Evolutionary conservation across 345 rosid genomes (phyloP).

Genomic region (Syzygium jambos): DNA sequence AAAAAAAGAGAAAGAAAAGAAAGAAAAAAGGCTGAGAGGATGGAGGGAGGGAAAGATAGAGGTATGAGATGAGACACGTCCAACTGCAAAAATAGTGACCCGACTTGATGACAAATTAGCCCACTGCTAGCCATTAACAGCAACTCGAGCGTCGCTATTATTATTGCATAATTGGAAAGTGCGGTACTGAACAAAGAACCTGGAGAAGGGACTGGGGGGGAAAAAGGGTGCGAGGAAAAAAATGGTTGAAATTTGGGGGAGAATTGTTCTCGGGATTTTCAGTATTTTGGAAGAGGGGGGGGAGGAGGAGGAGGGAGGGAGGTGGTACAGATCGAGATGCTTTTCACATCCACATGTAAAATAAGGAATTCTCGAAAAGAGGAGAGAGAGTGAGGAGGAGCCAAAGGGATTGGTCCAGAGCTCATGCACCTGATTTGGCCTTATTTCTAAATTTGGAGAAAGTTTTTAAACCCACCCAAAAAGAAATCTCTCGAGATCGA

Average conservation of each 20-base stretch:
- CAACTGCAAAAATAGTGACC: not conserved
- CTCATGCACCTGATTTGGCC: slow-evolving; percentile 50
- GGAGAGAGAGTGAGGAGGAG: not conserved
- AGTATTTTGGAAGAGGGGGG: slow-evolving; percentile 11
- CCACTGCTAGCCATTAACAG: not conserved
- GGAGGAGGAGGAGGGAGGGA: not conserved
- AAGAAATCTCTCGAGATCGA: not conserved
- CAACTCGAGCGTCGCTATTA: not conserved
- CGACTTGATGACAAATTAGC: not conserved
- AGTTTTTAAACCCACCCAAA: not conserved
- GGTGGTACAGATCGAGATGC: not conserved
- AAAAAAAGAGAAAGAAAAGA: too few species aligned
- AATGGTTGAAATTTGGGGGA: not conserved
- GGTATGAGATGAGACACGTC: not conserved
- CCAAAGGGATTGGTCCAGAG: slow-evolving; percentile 24
- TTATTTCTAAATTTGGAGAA: not conserved
- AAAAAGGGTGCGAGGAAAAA: not conserved
- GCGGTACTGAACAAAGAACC: not conserved
- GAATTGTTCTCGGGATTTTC: slow-evolving; percentile 44
- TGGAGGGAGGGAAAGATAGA: not conserved
- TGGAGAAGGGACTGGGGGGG: not conserved
- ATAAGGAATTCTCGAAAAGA: not conserved
- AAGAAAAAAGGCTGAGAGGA: not conserved
- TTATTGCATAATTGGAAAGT: not conserved
- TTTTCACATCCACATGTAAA: not conserved